Percentiles rank a stretch among this genome's conserved stretches.
These are phyloP conservation scores for Kazachstania sp. DNA, from an alignment of 1,139 yeast genomes.

Conservation along the genomic window DNA sequence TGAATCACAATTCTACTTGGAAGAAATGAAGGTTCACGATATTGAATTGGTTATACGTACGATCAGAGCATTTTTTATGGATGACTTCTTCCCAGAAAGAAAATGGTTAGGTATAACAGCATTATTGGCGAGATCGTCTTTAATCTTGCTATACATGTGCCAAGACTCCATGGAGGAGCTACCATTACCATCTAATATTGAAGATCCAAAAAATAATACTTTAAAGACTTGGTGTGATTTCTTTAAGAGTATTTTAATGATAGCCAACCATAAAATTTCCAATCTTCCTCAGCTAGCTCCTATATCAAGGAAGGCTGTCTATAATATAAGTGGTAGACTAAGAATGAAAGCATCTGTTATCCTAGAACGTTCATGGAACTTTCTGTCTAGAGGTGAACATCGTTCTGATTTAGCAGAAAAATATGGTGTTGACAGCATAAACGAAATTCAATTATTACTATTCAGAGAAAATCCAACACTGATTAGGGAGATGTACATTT, in stretches of 20 bases:
- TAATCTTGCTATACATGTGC: constrained; percentile 50
- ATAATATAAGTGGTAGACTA: constrained; percentile 54
- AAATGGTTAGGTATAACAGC: constrained; percentile 67
- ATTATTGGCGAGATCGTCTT: constrained; percentile 50
- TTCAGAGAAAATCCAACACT: constrained; percentile 51
- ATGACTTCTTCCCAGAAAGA: constrained; percentile 54
- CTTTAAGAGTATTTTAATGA: constrained; percentile 46
- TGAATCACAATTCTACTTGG: constrained; percentile 32
- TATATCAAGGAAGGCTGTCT: constrained; percentile 66
- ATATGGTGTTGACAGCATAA: constrained; percentile 55
- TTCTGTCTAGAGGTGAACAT: constrained; percentile 39
- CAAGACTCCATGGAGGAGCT: constrained; percentile 46
- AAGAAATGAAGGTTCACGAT: constrained; percentile 28
- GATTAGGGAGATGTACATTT: constrained; percentile 55
- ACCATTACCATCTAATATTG: constrained; percentile 44
- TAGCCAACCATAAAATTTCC: constrained; percentile 28
- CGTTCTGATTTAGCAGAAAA: constrained; percentile 27
- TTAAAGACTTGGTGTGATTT: constrained; percentile 59
- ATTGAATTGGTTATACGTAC: constrained; percentile 39
- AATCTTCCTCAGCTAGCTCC: constrained; percentile 49
- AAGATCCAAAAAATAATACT: constrained; percentile 38
- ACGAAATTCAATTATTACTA: constrained; percentile 68
- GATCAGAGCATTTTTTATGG: constrained; percentile 48
- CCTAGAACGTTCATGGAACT: constrained; percentile 61
- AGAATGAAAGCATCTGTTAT: constrained; percentile 52